Percentiles rank a stretch among this genome's conserved stretches.
phyloP scores from a whole-genome alignment of 768 basidiomycete genomes.

The Mycena leptocephala region DNA sequence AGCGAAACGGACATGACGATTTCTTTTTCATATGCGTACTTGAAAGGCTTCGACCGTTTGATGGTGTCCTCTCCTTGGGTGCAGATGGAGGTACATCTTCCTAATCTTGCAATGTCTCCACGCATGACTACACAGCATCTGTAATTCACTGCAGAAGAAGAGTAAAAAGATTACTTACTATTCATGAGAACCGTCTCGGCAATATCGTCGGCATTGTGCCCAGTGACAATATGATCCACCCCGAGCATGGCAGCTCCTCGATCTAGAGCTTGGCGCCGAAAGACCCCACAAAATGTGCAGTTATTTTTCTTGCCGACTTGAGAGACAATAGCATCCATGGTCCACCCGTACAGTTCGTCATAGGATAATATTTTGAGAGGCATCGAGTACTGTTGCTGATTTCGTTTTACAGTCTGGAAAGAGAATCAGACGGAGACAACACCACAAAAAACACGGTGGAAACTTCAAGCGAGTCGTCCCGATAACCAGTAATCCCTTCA shows the following conservation, averaged over 20 bases:
- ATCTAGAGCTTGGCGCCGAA: conserved; percentile 96
- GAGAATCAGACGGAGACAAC: not conserved
- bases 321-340: conserved; percentile 97
- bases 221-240: conserved; percentile 98
- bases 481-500: conserved; percentile 98
- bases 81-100: conserved; percentile 94
- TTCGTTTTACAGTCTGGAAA: conserved; percentile 94
- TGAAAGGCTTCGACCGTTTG: conserved; percentile 98
- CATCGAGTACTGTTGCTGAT: conserved; percentile 95
- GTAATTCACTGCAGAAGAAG: not conserved
- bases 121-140: conserved; percentile 86
- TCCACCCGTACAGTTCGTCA: conserved; percentile 98
- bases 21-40: conserved; percentile 99
- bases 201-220: conserved; percentile 99
- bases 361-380: conserved; percentile 98
- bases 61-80: conserved; percentile 98
- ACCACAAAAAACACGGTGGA: not conserved
- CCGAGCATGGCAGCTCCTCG: conserved; percentile 90
- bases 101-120: conserved; percentile 95
- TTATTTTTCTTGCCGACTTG: conserved; percentile 98
- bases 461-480: conserved; percentile 96
- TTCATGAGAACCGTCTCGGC: conserved; percentile 99
- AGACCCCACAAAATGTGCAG: conserved; percentile 99
- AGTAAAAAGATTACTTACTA: conserved; percentile 75
- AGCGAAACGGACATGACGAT: conserved; percentile 90